Base-by-base conservation (phyloP, 176 grass and related monocot genomes). In the Lolium multiflorum region DNA sequence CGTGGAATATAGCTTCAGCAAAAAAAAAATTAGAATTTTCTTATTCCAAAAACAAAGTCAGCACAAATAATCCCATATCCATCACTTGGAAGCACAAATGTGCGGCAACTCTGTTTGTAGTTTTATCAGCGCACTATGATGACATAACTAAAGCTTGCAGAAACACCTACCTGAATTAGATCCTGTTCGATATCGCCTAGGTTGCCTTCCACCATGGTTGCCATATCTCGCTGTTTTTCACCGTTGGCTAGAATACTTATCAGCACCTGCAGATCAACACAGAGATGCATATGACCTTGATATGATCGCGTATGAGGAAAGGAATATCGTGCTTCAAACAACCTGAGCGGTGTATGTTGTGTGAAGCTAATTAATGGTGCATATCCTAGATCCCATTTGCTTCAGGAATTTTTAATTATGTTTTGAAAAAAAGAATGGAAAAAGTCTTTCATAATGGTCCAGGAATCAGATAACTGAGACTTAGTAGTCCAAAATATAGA, bases 211-310 rank as follows among this genome's bases (percentile, higher is more conserved):
- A 92, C 87, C 69, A 86, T 69, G 65, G 61, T 85, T 50, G 88
- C 90, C 72, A 78, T 62, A 9, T 79, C 84, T 82, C 88, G 82
- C 56, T 92, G 87, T 76, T 94, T 94, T 89, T 89, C 88, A 82
- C 90, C 92, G 62, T 75, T 92, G 11, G 77, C 78, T 88, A 94
- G 84, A 74, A 94, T 85, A 76, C 74, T 89, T 87, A 75, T 73
- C 74, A 94, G 78, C 74, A 83, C 92, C 92, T 94, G 83, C 54
- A 85, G 3, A 80, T 74, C 64, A 75, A 85, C 4, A 71, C 4
- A 91, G 17, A 71, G 20, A 58, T 80, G 9, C 57, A 44, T 86
- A 86, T 74, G 17, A 78, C 20, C 35, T 26, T 83, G 17, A 61
- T 38, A 77, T 79, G 22, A 60, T 52, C 77, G 48, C 0, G 24